Evolutionary conservation across 352 stramenopile species (phyloP).

Genomic region (Saprolegnia diclina): DNA sequence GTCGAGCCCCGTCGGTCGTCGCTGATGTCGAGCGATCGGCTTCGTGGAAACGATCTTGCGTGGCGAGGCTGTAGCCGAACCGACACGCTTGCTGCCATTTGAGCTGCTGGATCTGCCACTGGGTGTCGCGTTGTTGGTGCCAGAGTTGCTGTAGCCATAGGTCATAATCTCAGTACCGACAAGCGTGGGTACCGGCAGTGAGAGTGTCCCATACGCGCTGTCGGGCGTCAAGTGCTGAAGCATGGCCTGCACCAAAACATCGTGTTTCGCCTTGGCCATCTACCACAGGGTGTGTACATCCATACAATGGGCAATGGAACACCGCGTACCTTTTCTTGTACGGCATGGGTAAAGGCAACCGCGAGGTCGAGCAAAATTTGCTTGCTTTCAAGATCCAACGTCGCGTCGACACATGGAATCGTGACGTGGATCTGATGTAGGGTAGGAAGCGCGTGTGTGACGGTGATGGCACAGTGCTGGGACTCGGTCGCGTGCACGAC

Average conservation of each 20-base stretch:
- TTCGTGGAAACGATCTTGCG: not conserved
- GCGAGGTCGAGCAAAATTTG: constrained; percentile 20
- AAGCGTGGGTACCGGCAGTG: not conserved
- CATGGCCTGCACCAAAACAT: not conserved
- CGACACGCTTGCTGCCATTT: constrained; percentile 52
- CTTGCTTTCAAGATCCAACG: constrained; percentile 19
- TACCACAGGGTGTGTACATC: not conserved
- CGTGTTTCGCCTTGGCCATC: constrained; percentile 7
- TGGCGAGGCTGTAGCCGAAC: constrained; percentile 36
- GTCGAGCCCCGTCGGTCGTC: constrained; percentile 40
- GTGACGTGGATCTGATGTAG: constrained; percentile 20
- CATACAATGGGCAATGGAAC: too few species aligned
- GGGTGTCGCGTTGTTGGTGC: constrained; percentile 42
- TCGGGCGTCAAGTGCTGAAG: not conserved
- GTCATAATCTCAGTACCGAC: not conserved
- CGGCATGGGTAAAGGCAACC: not conserved
- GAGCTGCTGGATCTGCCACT: constrained; percentile 57
- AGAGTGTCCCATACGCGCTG: not conserved
- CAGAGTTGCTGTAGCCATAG: constrained; percentile 42
- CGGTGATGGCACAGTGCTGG: constrained; percentile 2
- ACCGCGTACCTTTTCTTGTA: constrained; percentile 10
- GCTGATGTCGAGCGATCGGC: constrained; percentile 28
- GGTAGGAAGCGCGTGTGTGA: constrained; percentile 11
- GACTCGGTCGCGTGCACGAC: constrained; percentile 13
- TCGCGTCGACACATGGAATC: constrained; percentile 12